A percentile compares a stretch with the other conserved stretches of the same genome.
Conservation (phyloP, 2,329 filamentous ascomycete genomes). For the Colletotrichum musicola region DNA sequence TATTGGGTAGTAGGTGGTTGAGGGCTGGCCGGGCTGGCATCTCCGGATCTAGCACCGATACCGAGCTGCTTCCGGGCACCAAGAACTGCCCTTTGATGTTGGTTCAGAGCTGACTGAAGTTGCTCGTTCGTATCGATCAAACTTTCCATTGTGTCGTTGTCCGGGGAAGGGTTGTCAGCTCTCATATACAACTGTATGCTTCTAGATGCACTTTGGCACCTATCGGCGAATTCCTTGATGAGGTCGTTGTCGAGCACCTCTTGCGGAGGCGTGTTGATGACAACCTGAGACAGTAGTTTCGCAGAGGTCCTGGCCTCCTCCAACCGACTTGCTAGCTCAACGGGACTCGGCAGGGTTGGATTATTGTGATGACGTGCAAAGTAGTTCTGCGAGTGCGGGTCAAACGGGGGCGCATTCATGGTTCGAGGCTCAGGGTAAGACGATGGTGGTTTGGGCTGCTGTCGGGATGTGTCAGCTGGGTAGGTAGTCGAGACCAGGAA, state of each 20-base stretch:
- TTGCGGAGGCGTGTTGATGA: constrained; percentile 83
- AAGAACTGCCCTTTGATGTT: constrained; percentile 86
- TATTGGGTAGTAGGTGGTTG: constrained; percentile 40
- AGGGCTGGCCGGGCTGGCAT: constrained; percentile 44
- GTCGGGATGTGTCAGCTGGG: constrained; percentile 31
- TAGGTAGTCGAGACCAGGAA: background rate
- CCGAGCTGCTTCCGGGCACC: constrained; percentile 70
- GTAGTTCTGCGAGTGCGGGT: constrained; percentile 67
- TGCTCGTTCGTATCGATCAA: constrained; percentile 96
- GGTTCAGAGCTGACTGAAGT: constrained; percentile 82
- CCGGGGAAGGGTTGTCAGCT: constrained; percentile 81
- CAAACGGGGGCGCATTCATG: constrained; percentile 57
- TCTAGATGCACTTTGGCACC: constrained; percentile 83
- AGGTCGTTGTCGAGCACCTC: constrained; percentile 89
- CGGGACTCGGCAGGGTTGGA: constrained; percentile 71
- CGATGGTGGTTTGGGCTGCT: constrained; percentile 42
- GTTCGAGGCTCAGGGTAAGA: constrained; percentile 49
- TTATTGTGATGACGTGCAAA: constrained; percentile 65
- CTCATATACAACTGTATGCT: constrained; percentile 90
- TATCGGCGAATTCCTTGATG: constrained; percentile 89
- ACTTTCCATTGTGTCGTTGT: constrained; percentile 93
- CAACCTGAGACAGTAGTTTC: constrained; percentile 90
- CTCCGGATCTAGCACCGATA: constrained; percentile 44
- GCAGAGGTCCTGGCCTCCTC: constrained; percentile 93
- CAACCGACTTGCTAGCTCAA: constrained; percentile 84